These are phyloP conservation scores for Chrysanthemum makinoi DNA, from an alignment of 129 eudicot genomes.

Conservation along the genomic window DNA sequence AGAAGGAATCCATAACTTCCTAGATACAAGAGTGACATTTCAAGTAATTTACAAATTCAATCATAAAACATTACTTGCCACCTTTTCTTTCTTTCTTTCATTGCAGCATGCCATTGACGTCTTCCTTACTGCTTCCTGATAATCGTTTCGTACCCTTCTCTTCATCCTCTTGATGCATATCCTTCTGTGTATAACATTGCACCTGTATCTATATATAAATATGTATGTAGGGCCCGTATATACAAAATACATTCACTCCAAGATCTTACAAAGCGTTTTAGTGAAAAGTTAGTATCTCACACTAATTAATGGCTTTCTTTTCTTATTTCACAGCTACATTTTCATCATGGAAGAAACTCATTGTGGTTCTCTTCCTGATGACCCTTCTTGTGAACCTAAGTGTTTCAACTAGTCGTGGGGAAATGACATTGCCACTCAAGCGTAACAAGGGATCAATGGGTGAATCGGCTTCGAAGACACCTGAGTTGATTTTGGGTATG, in stretches of 20 bases:
- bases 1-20: too few species aligned
- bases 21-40: too few species aligned
- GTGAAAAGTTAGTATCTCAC: neutral
- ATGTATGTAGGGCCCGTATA: neutral
- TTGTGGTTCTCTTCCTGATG: constrained; percentile 17
- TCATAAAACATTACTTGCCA: neutral
- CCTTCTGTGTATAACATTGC: neutral
- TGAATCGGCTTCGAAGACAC: constrained; percentile 18
- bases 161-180: neutral
- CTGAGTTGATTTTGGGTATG: constrained; percentile 21
- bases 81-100: neutral
- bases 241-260: neutral
- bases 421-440: constrained; percentile 11
- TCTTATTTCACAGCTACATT: constrained; percentile 21
- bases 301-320: constrained; percentile 26
- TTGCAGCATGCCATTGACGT: constrained; percentile 1
- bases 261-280: neutral
- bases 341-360: constrained; percentile 26
- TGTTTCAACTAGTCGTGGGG: constrained; percentile 31
- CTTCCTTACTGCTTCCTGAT: neutral
- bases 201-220: neutral
- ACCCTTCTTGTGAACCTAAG: constrained; percentile 32
- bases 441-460: constrained; percentile 3
- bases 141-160: constrained; percentile 13
- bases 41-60: too few species aligned